These are phyloP conservation scores for Colletotrichum karsti DNA, from an alignment of 2,329 filamentous ascomycete genomes.

Conservation along the genomic window DNA sequence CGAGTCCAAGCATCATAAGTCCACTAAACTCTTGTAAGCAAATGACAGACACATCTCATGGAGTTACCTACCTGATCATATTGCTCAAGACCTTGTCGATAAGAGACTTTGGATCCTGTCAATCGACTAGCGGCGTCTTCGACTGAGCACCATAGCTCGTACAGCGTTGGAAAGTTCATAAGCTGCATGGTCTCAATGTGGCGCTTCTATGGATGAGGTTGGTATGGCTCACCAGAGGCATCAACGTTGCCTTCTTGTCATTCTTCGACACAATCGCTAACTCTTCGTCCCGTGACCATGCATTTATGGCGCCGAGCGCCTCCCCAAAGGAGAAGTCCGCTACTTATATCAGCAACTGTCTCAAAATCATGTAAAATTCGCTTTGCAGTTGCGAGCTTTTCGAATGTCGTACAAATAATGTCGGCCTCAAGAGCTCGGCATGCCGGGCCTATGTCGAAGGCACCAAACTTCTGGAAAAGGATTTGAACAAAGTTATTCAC, in stretches of 20 bases:
- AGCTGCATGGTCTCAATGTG: not conserved
- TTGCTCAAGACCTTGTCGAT: not conserved
- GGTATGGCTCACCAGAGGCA: conserved; percentile 33
- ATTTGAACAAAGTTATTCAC: conserved; percentile 28
- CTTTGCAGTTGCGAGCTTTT: too few species aligned
- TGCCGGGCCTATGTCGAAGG: not conserved
- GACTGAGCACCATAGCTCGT: not conserved
- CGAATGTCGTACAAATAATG: not conserved
- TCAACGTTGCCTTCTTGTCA: conserved; percentile 38
- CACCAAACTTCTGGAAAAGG: not conserved
- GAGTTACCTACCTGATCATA: not conserved
- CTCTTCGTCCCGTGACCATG: conserved; percentile 33
- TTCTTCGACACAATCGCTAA: conserved; percentile 37
- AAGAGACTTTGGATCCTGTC: not conserved
- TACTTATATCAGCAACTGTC: not conserved
- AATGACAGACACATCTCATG: not conserved
- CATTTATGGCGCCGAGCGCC: conserved; percentile 31
- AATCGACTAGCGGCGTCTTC: not conserved
- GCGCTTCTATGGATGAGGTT: not conserved
- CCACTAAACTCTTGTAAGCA: not conserved
- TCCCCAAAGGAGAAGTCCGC: conserved; percentile 38
- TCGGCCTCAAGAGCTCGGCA: conserved; percentile 9
- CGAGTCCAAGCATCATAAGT: not conserved
- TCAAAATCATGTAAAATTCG: too few species aligned
- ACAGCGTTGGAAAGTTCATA: not conserved